Conservation (phyloP, 768 basidiomycete genomes). For the Suillus decipiens region DNA sequence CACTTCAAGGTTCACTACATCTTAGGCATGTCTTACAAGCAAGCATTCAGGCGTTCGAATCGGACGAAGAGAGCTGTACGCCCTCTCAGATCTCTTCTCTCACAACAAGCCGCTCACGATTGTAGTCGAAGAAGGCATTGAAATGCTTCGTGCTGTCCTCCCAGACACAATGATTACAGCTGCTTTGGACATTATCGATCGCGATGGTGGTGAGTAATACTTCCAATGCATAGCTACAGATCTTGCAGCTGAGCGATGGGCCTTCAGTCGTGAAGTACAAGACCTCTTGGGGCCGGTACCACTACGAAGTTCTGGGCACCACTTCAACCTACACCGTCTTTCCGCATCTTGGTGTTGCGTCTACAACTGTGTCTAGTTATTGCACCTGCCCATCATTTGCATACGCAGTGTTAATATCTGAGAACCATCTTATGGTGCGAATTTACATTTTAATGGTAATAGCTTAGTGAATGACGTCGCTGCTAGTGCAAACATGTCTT, state of each 20-base stretch:
- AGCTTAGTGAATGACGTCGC: constrained; percentile 9
- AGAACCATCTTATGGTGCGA: constrained; percentile 65
- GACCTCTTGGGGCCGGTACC: constrained; percentile 55
- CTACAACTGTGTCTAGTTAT: constrained; percentile 47
- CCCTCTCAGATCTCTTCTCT: background rate
- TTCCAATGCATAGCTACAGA: background rate
- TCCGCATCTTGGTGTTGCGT: constrained; percentile 43
- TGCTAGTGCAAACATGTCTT: constrained; percentile 79
- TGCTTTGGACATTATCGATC: constrained; percentile 78
- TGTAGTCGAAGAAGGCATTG: constrained; percentile 55
- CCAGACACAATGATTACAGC: constrained; percentile 65
- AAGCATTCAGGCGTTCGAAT: constrained; percentile 34
- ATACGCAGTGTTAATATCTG: constrained; percentile 59
- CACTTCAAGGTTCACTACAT: constrained; percentile 16
- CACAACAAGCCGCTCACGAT: background rate
- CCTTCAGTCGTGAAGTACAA: constrained; percentile 59
- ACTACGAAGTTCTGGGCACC: constrained; percentile 72
- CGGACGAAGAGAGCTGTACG: constrained; percentile 33
- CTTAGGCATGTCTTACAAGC: constrained; percentile 31
- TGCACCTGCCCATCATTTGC: constrained; percentile 79
- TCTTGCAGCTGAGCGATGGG: constrained; percentile 8
- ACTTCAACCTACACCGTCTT: constrained; percentile 62
- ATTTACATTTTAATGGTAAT: background rate
- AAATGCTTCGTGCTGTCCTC: constrained; percentile 57
- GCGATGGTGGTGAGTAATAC: constrained; percentile 54